phyloP scores from a whole-genome alignment of 1,139 yeast species.

The Taphrina wiesneri region DNA sequence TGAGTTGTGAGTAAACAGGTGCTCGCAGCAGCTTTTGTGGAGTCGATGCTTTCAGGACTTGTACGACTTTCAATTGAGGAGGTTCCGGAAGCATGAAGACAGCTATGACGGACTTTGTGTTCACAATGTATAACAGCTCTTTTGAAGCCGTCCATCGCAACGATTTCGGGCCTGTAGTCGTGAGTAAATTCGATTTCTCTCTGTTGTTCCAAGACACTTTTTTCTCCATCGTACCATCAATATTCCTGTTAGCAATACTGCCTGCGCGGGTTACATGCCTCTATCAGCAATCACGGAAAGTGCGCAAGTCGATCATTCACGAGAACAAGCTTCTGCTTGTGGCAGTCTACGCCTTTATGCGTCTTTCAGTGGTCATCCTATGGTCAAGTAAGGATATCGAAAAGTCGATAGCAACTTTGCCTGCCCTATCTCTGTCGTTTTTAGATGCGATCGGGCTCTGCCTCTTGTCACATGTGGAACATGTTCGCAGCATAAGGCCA shows the following conservation, averaged over 20 bases:
- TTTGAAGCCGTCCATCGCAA: too few relatives aligned
- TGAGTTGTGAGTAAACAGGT: too few relatives aligned
- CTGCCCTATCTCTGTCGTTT: background rate
- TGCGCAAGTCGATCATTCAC: background rate
- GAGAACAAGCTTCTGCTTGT: background rate
- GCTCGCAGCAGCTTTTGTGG: too few relatives aligned
- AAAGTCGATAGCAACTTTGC: background rate
- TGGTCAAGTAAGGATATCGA: background rate
- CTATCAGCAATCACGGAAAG: background rate
- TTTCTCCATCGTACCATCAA: background rate
- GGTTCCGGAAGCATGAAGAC: too few relatives aligned
- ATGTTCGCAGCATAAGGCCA: background rate
- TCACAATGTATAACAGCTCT: too few relatives aligned
- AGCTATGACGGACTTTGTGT: too few relatives aligned
- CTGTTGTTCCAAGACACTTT: background rate
- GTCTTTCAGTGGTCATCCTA: background rate
- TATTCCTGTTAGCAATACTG: background rate
- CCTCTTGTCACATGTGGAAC: background rate
- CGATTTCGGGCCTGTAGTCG: background rate
- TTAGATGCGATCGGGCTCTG: background rate
- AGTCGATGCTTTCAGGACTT: too few relatives aligned
- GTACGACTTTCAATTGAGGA: too few relatives aligned
- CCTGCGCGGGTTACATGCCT: constrained; percentile 5
- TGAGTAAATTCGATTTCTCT: background rate
- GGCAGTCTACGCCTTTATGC: background rate